Evolutionary conservation across 768 basidiomycete genomes (phyloP).

Genomic region (Mycena vitilis): DNA sequence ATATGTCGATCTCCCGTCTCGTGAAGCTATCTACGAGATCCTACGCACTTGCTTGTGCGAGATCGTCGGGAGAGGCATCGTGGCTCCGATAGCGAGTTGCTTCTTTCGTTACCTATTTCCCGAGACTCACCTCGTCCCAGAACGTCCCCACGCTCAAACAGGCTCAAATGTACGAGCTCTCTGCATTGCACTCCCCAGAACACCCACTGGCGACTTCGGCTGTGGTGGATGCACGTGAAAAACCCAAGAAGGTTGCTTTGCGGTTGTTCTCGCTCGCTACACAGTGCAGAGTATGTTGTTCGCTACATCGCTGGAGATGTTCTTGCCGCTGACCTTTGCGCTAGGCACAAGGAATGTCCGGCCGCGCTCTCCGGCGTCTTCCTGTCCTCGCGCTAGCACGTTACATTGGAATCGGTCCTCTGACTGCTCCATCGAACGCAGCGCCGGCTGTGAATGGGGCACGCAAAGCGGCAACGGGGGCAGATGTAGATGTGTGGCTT

Average conservation of each 20-base stretch:
- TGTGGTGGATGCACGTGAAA: constrained; percentile 53
- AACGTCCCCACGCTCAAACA: constrained; percentile 71
- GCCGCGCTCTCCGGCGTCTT: constrained; percentile 90
- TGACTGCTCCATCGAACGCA: constrained; percentile 30
- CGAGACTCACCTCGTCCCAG: constrained; percentile 48
- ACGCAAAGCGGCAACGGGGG: constrained; percentile 37
- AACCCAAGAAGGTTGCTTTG: constrained; percentile 64
- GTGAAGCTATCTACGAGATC: constrained; percentile 95
- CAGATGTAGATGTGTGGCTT: constrained; percentile 79
- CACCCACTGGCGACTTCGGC: constrained; percentile 15
- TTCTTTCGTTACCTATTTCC: not conserved
- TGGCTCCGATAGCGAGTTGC: constrained; percentile 68
- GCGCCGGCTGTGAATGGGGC: constrained; percentile 17
- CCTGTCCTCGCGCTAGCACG: constrained; percentile 93
- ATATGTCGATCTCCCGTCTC: constrained; percentile 91
- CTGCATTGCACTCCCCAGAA: constrained; percentile 38
- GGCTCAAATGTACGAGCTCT: constrained; percentile 67
- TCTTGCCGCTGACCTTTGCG: not conserved
- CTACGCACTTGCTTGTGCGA: constrained; percentile 85
- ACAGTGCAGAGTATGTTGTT: constrained; percentile 76
- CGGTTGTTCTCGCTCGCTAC: constrained; percentile 76
- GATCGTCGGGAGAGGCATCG: constrained; percentile 78
- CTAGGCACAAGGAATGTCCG: constrained; percentile 87
- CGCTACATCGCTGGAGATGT: not conserved
- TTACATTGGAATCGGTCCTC: constrained; percentile 72